These are phyloP conservation scores for Suillus spraguei DNA, from an alignment of 768 basidiomycete genomes.

Conservation along the genomic window DNA sequence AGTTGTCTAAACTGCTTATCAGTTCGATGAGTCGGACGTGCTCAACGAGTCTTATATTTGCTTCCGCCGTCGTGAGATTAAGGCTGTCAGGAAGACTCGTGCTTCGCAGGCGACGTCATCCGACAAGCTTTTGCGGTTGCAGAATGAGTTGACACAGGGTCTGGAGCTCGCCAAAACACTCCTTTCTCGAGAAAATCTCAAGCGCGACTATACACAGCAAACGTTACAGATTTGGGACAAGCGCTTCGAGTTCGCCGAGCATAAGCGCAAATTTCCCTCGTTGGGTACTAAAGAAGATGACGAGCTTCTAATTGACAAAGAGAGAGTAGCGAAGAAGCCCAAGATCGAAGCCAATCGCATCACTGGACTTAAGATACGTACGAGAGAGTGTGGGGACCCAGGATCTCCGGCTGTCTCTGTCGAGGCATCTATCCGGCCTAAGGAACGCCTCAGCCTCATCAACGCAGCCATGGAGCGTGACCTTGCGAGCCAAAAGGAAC, in stretches of 20 bases:
- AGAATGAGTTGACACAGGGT: conserved; percentile 71
- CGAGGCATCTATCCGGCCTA: conserved; percentile 60
- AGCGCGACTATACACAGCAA: conserved; percentile 63
- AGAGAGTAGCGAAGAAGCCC: conserved; percentile 58
- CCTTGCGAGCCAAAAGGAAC: conserved; percentile 65
- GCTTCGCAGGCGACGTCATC: conserved; percentile 87
- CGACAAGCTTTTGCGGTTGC: conserved; percentile 84
- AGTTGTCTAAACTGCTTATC: not conserved
- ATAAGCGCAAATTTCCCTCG: conserved; percentile 74
- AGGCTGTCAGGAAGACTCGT: conserved; percentile 92
- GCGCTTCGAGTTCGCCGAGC: conserved; percentile 70
- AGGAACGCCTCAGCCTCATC: conserved; percentile 64
- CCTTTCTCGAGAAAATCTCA: conserved; percentile 71
- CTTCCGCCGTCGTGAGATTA: conserved; percentile 94
- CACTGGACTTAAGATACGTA: conserved; percentile 54
- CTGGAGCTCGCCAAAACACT: conserved; percentile 73
- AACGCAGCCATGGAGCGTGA: conserved; percentile 57
- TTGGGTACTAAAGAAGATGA: conserved; percentile 70
- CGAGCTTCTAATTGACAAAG: conserved; percentile 74
- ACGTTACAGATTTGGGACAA: conserved; percentile 77
- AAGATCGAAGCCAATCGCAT: conserved; percentile 48
- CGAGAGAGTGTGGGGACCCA: conserved; percentile 45
- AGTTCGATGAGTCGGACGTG: conserved; percentile 91
- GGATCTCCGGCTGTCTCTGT: conserved; percentile 40
- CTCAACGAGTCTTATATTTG: conserved; percentile 95